These are phyloP conservation scores for Tulasnella sp. DNA, from an alignment of 768 basidiomycete species.

Conservation along the genomic window DNA sequence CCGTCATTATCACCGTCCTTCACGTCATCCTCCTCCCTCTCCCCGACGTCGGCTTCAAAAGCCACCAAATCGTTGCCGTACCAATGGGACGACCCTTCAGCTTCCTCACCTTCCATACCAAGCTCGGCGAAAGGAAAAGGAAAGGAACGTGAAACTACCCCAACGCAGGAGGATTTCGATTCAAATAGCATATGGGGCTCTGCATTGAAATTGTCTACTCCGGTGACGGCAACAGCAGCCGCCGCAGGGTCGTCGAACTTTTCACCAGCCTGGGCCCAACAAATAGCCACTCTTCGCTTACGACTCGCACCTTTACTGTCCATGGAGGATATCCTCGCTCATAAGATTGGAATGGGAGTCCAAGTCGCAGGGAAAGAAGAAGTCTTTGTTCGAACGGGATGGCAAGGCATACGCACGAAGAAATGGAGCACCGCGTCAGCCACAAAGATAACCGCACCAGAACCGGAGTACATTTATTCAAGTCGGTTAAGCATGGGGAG, in stretches of 20 bases:
- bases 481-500: conserved; percentile 5
- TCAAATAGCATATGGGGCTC: not conserved
- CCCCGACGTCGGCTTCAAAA: not conserved
- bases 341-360: conserved; percentile 11
- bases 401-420: conserved; percentile 19
- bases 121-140: conserved; percentile 9
- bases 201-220: not conserved
- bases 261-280: not conserved
- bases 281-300: conserved; percentile 18
- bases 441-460: not conserved
- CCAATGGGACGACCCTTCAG: conserved; percentile 4
- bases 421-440: not conserved
- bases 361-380: conserved; percentile 20
- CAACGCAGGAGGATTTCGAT: not conserved
- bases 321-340: conserved; percentile 19
- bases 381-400: conserved; percentile 20
- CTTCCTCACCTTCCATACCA: not conserved
- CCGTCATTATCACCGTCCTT: not conserved
- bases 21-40: not conserved
- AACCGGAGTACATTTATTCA: not conserved
- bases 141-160: not conserved
- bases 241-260: not conserved
- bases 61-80: not conserved
- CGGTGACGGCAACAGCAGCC: not conserved
- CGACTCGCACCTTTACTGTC: conserved; percentile 20